These are phyloP conservation scores for Colletotrichum chlorophyti DNA, from an alignment of 2,329 filamentous ascomycete species.

Conservation along the genomic window DNA sequence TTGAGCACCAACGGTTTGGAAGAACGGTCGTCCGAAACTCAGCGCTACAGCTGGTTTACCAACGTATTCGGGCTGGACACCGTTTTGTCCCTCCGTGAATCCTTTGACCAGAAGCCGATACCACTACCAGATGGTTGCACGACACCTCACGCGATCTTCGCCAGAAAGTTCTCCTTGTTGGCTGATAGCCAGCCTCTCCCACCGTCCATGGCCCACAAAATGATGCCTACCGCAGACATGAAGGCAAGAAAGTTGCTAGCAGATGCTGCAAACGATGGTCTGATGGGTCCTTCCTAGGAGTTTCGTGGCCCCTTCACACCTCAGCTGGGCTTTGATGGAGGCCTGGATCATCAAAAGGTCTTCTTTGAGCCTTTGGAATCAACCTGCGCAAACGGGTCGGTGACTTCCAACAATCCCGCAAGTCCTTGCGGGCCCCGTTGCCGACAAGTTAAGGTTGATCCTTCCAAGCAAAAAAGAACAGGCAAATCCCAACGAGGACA, in stretches of 20 bases:
- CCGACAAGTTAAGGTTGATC: not conserved
- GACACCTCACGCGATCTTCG: conserved; percentile 52
- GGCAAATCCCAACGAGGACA: conserved; percentile 1
- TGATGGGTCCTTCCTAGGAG: conserved; percentile 37
- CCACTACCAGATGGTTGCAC: conserved; percentile 43
- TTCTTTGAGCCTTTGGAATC: not conserved
- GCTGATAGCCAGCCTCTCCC: conserved; percentile 41
- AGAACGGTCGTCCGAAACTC: not conserved
- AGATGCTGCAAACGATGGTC: conserved; percentile 35
- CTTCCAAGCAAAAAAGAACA: not conserved
- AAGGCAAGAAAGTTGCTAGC: conserved; percentile 45
- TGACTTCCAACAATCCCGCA: not conserved
- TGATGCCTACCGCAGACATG: conserved; percentile 49
- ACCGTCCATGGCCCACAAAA: conserved; percentile 38
- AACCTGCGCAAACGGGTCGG: not conserved
- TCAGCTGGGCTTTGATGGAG: conserved; percentile 52
- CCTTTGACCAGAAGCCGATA: conserved; percentile 24
- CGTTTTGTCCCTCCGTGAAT: conserved; percentile 12
- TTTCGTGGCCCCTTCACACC: conserved; percentile 53
- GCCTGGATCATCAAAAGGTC: conserved; percentile 48
- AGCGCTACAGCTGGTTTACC: conserved; percentile 11
- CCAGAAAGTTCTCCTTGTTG: conserved; percentile 48
- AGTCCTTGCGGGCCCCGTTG: no score
- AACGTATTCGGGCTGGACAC: conserved; percentile 20
- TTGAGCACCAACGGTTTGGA: not conserved